Percentiles rank a stretch among this genome's conserved stretches.
Conservation (phyloP, 2,329 filamentous ascomycete species). For the Davidsoniella australis region DNA sequence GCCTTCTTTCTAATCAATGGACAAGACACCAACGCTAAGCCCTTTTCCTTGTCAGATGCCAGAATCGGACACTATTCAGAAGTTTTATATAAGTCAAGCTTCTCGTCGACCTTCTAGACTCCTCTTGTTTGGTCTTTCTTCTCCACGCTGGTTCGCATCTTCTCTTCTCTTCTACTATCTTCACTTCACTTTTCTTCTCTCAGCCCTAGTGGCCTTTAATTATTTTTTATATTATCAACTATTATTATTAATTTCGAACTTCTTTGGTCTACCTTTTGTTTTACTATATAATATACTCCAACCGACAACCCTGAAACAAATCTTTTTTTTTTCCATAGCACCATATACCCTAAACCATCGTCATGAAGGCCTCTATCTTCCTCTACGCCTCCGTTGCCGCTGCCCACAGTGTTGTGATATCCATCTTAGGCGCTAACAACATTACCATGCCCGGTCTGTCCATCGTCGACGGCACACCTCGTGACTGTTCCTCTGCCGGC, state of each 20-base stretch:
- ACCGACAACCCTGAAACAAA: background rate
- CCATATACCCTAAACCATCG: background rate
- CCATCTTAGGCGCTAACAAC: conserved; percentile 39
- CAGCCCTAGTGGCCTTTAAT: conserved; percentile 7
- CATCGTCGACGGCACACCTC: conserved; percentile 48
- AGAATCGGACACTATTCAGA: background rate
- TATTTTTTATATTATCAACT: background rate
- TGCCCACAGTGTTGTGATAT: conserved; percentile 39
- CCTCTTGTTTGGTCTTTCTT: background rate
- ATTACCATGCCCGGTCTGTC: conserved; percentile 42
- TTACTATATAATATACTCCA: too few relatives aligned
- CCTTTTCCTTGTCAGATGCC: too few relatives aligned
- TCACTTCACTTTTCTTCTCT: conserved; percentile 2
- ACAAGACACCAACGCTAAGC: too few relatives aligned
- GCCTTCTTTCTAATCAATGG: too few relatives aligned
- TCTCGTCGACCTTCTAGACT: background rate
- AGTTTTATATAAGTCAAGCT: background rate
- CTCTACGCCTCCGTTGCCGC: conserved; percentile 31
- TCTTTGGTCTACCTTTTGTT: too few relatives aligned
- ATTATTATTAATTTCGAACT: background rate
- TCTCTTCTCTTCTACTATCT: conserved; percentile 4
- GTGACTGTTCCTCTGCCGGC: conserved; percentile 42
- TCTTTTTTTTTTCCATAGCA: background rate
- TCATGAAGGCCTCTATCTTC: conserved; percentile 18
- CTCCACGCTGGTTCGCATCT: conserved; percentile 1